Percentiles rank a stretch among this genome's conserved stretches.
phyloP scores from a whole-genome alignment of 2,329 filamentous ascomycete species.

The Cladosporium phlei region DNA sequence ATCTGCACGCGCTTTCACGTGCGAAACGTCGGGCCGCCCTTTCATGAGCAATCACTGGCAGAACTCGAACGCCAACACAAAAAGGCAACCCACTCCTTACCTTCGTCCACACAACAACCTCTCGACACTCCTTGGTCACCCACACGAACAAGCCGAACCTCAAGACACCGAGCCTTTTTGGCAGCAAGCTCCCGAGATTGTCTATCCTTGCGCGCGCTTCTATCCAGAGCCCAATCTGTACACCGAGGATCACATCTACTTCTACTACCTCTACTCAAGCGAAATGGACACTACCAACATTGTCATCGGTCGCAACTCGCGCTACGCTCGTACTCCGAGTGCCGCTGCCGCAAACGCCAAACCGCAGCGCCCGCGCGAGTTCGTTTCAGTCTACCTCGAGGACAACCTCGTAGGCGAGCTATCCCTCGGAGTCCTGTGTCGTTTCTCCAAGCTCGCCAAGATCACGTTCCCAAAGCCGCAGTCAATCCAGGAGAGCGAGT shows the following conservation, averaged over 20 bases:
- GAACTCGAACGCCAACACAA: no score
- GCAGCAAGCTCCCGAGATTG: slow-evolving; percentile 9
- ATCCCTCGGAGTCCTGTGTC: slow-evolving; percentile 13
- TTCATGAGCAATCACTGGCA: slow-evolving; percentile 2
- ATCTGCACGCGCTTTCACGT: background rate
- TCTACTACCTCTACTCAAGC: background rate
- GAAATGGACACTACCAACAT: background rate
- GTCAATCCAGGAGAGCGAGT: no score
- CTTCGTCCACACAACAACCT: background rate
- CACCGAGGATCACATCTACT: background rate
- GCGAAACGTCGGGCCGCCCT: background rate
- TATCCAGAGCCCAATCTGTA: slow-evolving; percentile 2
- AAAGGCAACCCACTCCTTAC: background rate
- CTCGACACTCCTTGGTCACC: slow-evolving; percentile 1
- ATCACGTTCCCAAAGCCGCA: slow-evolving; percentile 14
- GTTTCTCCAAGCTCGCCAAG: slow-evolving; percentile 18
- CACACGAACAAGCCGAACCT: slow-evolving; percentile 5
- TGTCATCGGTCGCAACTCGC: slow-evolving; percentile 12
- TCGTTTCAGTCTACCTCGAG: slow-evolving; percentile 15
- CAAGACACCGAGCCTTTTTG: slow-evolving; percentile 11
- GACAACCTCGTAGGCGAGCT: slow-evolving; percentile 13
- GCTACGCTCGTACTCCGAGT: background rate
- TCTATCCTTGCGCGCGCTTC: slow-evolving; percentile 4
- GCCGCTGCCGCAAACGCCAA: background rate
- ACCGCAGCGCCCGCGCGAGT: slow-evolving; percentile 10